phyloP scores from a whole-genome alignment of 495 filamentous ascomycete genomes.

The Hapsidospora chrysogenum region DNA sequence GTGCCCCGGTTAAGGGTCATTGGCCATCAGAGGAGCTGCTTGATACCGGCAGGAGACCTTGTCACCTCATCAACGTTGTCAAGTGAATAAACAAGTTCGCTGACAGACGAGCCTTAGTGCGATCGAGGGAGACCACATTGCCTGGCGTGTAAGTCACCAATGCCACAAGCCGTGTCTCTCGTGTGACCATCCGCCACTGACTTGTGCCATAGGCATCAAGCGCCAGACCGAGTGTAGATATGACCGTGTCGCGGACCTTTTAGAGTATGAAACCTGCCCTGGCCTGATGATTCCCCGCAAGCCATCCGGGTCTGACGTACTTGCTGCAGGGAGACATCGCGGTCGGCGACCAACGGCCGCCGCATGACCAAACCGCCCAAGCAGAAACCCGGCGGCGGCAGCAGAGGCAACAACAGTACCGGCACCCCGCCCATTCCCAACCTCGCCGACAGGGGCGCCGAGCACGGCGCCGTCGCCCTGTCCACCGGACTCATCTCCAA shows the following conservation, averaged over 20 bases:
- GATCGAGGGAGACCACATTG: conserved; percentile 43
- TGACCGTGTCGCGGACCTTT: conserved; percentile 47
- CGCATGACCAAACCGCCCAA: conserved; percentile 42
- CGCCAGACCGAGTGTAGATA: conserved; percentile 53
- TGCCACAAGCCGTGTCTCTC: not conserved
- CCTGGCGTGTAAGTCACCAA: conserved; percentile 38
- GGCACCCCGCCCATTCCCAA: conserved; percentile 22
- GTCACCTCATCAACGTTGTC: conserved; percentile 2
- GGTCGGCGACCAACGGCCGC: conserved; percentile 29
- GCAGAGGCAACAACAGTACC: no score
- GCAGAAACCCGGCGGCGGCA: conserved; percentile 19
- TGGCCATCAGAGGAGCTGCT: not conserved
- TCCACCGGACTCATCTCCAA: conserved; percentile 47
- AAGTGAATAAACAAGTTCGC: conserved; percentile 11
- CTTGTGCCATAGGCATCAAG: conserved; percentile 32
- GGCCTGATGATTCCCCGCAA: not conserved
- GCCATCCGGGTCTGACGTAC: not conserved
- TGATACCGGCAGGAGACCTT: not conserved
- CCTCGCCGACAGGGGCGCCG: conserved; percentile 26
- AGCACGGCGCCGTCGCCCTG: conserved; percentile 24
- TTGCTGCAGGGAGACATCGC: conserved; percentile 25
- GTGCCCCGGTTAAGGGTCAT: not conserved
- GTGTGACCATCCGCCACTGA: not conserved
- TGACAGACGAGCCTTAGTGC: conserved; percentile 22
- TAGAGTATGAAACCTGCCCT: no score